These are phyloP conservation scores for Neurospora sp. DNA, from an alignment of 495 filamentous ascomycete species.

Conservation along the genomic window DNA sequence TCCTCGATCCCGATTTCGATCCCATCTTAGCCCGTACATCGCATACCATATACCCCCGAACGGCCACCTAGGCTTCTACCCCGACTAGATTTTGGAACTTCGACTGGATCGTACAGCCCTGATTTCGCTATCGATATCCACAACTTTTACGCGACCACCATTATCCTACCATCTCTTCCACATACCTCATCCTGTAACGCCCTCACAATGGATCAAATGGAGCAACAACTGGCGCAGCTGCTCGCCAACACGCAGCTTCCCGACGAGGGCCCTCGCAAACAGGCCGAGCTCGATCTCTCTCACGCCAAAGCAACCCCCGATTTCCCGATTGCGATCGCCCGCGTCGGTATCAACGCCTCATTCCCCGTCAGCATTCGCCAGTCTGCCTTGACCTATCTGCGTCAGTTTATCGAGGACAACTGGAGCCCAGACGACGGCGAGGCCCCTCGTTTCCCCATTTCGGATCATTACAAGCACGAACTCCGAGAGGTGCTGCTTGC, in stretches of 20 bases:
- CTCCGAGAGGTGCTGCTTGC: slow-evolving; percentile 60
- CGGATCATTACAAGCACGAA: slow-evolving; percentile 60
- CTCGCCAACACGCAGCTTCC: slow-evolving; percentile 70
- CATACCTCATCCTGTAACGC: background rate
- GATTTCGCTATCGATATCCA: background rate
- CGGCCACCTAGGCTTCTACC: background rate
- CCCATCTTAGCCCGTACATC: background rate
- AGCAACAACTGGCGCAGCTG: slow-evolving; percentile 72
- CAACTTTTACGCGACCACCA: background rate
- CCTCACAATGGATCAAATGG: slow-evolving; percentile 43
- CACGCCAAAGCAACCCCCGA: slow-evolving; percentile 51
- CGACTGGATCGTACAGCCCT: background rate
- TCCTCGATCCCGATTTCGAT: background rate
- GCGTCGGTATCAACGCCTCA: slow-evolving; percentile 64
- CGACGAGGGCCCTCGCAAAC: slow-evolving; percentile 57
- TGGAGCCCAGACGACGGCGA: slow-evolving; percentile 58
- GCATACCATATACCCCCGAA: background rate
- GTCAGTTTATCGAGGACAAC: slow-evolving; percentile 65
- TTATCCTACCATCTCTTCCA: background rate
- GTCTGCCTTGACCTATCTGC: slow-evolving; percentile 68
- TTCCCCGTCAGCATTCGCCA: slow-evolving; percentile 68
- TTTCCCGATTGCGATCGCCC: slow-evolving; percentile 66
- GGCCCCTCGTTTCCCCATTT: slow-evolving; percentile 54
- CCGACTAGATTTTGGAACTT: background rate
- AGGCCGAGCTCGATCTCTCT: slow-evolving; percentile 68